phyloP scores from a whole-genome alignment of 169 alveolate species.

The Cryptosporidium sp. region DNA sequence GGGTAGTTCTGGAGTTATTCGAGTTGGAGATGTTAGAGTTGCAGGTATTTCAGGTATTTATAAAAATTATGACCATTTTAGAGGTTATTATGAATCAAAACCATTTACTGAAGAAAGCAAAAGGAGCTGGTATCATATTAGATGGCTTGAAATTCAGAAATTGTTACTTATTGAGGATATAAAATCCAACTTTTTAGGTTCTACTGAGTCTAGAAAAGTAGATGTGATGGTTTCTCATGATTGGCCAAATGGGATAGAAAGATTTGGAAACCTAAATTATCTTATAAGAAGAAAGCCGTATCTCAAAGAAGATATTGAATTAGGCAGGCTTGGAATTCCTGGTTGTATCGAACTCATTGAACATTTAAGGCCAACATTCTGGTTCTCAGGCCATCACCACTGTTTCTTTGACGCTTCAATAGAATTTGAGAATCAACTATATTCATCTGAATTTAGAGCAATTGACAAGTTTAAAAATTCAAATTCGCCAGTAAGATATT shows the following conservation, averaged over 20 bases:
- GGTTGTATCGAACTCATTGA: slow-evolving; percentile 72
- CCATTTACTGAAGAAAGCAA: slow-evolving; percentile 88
- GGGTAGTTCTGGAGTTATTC: slow-evolving; percentile 94
- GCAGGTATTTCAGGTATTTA: slow-evolving; percentile 96
- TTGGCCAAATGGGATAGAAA: slow-evolving; percentile 94
- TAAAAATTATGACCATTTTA: slow-evolving; percentile 84
- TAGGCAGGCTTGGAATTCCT: slow-evolving; percentile 79
- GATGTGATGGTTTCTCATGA: slow-evolving; percentile 96
- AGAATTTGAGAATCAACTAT: slow-evolving; percentile 12
- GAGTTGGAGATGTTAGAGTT: slow-evolving; percentile 89
- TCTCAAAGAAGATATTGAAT: slow-evolving; percentile 79
- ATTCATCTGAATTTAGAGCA: slow-evolving; percentile 71
- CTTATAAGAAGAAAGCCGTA: slow-evolving; percentile 85
- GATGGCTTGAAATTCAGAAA: slow-evolving; percentile 92
- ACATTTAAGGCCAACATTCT: slow-evolving; percentile 80
- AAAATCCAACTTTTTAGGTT: slow-evolving; percentile 72
- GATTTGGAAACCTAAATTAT: slow-evolving; percentile 85
- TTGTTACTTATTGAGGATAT: slow-evolving; percentile 79
- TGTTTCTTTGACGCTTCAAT: slow-evolving; percentile 81
- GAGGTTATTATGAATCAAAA: slow-evolving; percentile 90
- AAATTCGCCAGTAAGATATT: slow-evolving; percentile 38
- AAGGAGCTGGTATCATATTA: slow-evolving; percentile 89
- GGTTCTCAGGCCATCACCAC: slow-evolving; percentile 88
- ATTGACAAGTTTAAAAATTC: slow-evolving; percentile 56
- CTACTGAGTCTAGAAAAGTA: slow-evolving; percentile 56